phyloP scores from a whole-genome alignment of 163 green algal species.

The Prototheca wickerhamii region DNA sequence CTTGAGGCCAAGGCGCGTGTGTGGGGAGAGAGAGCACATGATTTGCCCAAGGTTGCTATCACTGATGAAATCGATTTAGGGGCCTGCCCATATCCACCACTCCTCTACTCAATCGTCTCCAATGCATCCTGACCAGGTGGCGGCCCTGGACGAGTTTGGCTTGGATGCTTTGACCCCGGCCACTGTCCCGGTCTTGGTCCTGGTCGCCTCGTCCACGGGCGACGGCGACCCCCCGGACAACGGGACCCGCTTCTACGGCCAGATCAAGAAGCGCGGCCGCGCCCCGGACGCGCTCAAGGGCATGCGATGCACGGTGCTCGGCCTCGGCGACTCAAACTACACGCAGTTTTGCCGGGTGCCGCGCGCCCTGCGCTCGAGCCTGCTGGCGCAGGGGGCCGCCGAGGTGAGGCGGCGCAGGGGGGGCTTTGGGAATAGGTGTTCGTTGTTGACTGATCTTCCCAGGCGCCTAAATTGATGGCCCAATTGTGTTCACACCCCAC shows the following conservation, averaged over 20 bases:
- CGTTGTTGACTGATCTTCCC: background rate
- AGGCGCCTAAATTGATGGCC: too few species aligned
- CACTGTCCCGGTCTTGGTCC: conserved; percentile 52
- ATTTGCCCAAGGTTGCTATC: background rate
- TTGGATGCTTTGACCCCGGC: conserved; percentile 43
- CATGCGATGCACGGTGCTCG: conserved; percentile 69
- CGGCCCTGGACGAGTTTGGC: conserved; percentile 77
- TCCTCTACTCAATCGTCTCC: background rate
- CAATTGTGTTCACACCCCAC: background rate
- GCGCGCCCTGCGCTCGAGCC: conserved; percentile 45
- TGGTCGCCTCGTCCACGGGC: conserved; percentile 77
- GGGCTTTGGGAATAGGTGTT: background rate
- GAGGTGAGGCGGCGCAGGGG: background rate
- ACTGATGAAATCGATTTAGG: background rate
- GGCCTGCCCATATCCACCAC: too few species aligned
- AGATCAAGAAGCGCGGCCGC: conserved; percentile 1
- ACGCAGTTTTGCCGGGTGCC: conserved; percentile 85
- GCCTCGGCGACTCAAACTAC: conserved; percentile 96
- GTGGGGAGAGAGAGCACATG: background rate
- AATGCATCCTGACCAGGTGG: conserved; percentile 21
- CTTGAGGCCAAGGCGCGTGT: conserved; percentile 42
- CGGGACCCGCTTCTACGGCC: conserved; percentile 21
- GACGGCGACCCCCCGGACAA: conserved; percentile 93
- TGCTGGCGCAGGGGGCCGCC: conserved; percentile 70
- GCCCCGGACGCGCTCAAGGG: conserved; percentile 20